Base-by-base conservation (phyloP, 441 rosid species). In the Cnidoscolus chayamansa region DNA sequence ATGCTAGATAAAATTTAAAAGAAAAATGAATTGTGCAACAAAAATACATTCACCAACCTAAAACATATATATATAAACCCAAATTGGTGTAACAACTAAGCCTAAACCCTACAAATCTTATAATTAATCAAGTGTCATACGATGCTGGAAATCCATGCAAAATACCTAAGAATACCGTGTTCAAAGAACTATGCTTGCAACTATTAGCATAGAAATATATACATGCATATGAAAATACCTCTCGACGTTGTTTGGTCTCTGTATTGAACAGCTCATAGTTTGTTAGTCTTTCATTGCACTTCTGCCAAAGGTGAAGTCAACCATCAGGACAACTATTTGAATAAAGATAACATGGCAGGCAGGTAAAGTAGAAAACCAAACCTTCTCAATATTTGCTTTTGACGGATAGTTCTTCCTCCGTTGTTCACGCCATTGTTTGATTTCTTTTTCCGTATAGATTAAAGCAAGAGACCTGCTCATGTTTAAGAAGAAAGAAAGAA, bases 391-490 rank as follows among this genome's bases (percentile, higher is more conserved):
- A 71, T 82, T 85, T 82, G 79, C 79, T 67, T 84, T 86, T 53
- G 94, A 78, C 67, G 98, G 97, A 79, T 74, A 87, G 77, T 87
- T 81, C 81, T 80, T 94, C 77, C 78, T 89, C 54, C 98, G 97
- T 68, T 85, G 87, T 71, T 86, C 90, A 78, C 91, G 76, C 98
- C 98, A 94, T 80, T 78, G 84, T 73, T 78, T 81, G 79, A 92
- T 77, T 84, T 94, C 97, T 81, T 86, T 81, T 74, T 83, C 79
- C 59, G 94, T 73, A 73, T 94, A 94, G 59, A 59, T 70, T 77
- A 80, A 45, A 63, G 84, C 76, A 76, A 37, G 76, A 37, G 83
- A 68, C 76, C 89, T 90, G 74, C 63, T 69, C 45, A 71, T 75
- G 55, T 77, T 40, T 12, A 63, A 43, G n/a, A 11, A 40, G 47